Base-by-base conservation (phyloP, 768 basidiomycete genomes). In the Rhizopogon vinicolor region DNA sequence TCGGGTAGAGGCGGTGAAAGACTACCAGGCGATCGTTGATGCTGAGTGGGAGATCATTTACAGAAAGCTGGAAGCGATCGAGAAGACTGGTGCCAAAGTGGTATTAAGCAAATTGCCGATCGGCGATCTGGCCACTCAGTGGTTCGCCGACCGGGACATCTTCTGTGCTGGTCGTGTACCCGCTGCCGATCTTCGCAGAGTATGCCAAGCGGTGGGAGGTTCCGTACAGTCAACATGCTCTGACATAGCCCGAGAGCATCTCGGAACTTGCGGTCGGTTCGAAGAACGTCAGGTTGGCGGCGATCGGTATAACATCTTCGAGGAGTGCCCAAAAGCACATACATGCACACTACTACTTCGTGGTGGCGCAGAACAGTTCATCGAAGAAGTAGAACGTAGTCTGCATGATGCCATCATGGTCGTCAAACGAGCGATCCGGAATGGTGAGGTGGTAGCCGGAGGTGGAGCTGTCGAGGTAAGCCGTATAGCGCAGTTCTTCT, bases 41-140 rank as follows among this genome's bases (percentile, higher is more conserved):
- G 97, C 97, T 10, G 97, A 99, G 69, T 99, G 97, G 97, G 91
- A 96, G 64, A 98, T 99, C 72, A 99, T 99, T 65, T 98, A 96
- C 75, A 84, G 90, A 62, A 99, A 99, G 73, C 79, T 99, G 14
- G 89, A 96, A 63, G 93, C 93, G 3, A 97, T 98, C 67, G 91
- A 93, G 64, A 87, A 89, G 65, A 97, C 95, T 2, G 97, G 96
- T 41, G 97, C 97, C 29, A 95, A 95, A 68, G 93, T 99, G 59
- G 94, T 99, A 39, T 79, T 99, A 60, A 97, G 94, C 75, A 97
- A 98, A 73, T 83, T 99, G 9, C 97, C 97, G 10, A 98, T 98
- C 65, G 97, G 97, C 31, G 97, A 99, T 75, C 79, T 99, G 41
- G 97, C 97, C 1, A 98, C 97, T 3, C 97, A 98, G 68, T 99